These are phyloP conservation scores for Salix arbutifolia DNA, from an alignment of 345 rosid species.

Conservation along the genomic window DNA sequence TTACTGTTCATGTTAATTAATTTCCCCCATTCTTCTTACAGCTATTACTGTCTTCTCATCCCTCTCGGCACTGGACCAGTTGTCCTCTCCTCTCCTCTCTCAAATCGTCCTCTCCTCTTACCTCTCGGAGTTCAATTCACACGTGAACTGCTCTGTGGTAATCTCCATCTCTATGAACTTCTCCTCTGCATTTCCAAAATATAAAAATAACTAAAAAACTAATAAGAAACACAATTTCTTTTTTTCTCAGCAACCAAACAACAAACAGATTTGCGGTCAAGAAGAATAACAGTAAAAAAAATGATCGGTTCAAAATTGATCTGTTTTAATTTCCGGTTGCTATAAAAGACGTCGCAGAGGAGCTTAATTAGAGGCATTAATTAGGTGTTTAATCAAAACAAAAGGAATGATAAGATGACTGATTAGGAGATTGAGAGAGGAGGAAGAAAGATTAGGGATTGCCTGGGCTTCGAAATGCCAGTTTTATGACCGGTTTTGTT, in stretches of 20 bases:
- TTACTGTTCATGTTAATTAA: no score
- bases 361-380: not conserved
- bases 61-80: no score
- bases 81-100: no score
- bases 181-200: conserved; percentile 38
- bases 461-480: conserved; percentile 56
- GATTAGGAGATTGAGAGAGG: not conserved
- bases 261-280: no score
- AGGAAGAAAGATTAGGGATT: conserved; percentile 3
- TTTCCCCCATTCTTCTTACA: no score
- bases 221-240: not conserved
- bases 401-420: not conserved
- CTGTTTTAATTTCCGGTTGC: no score
- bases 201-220: not conserved
- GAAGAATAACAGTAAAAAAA: no score
- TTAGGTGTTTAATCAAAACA: not conserved
- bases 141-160: conserved; percentile 87
- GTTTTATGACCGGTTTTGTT: conserved; percentile 58
- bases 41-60: no score
- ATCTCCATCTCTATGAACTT: conserved; percentile 81
- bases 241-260: no score
- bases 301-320: no score
- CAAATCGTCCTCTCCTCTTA: no score
- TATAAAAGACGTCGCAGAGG: no score
- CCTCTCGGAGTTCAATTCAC: conserved; percentile 36